These are phyloP conservation scores for Lactarius deliciosus DNA, from an alignment of 768 basidiomycete genomes.

Conservation along the genomic window DNA sequence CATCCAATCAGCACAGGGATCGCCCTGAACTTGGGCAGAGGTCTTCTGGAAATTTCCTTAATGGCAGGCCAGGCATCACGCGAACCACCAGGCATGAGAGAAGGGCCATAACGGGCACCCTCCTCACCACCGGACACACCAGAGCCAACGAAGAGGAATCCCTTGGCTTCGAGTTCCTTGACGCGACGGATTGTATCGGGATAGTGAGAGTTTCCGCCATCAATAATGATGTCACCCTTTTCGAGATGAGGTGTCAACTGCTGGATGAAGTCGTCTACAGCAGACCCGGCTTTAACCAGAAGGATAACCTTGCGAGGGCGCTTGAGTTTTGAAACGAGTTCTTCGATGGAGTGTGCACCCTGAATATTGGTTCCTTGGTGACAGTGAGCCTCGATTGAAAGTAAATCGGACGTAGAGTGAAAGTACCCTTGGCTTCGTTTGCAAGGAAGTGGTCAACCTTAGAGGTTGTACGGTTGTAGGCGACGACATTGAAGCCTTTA, in stretches of 20 bases:
- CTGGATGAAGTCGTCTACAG: slow-evolving; percentile 93
- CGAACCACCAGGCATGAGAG: slow-evolving; percentile 98
- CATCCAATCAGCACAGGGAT: slow-evolving; percentile 99
- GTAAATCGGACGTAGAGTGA: slow-evolving; percentile 34
- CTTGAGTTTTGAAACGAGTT: slow-evolving; percentile 91
- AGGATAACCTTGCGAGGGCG: slow-evolving; percentile 95
- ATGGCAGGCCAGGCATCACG: slow-evolving; percentile 92
- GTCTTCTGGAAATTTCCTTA: slow-evolving; percentile 98
- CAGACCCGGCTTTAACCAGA: slow-evolving; percentile 95
- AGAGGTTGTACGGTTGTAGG: slow-evolving; percentile 94
- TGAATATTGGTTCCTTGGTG: slow-evolving; percentile 85
- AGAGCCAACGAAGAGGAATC: slow-evolving; percentile 94
- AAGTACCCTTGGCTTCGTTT: slow-evolving; percentile 94
- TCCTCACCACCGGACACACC: slow-evolving; percentile 99
- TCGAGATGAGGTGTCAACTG: slow-evolving; percentile 90
- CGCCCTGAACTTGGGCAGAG: slow-evolving; percentile 90
- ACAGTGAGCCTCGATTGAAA: slow-evolving; percentile 27
- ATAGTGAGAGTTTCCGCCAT: slow-evolving; percentile 99
- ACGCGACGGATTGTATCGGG: slow-evolving; percentile 96
- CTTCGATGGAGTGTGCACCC: slow-evolving; percentile 91
- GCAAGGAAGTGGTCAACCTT: slow-evolving; percentile 96
- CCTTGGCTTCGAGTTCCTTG: slow-evolving; percentile 90
- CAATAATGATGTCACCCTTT: slow-evolving; percentile 97
- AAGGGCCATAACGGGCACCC: slow-evolving; percentile 95
- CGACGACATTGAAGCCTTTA: slow-evolving; percentile 97